These are phyloP conservation scores for Wickerhamiella cacticola DNA, from an alignment of 805 yeast genomes.

Conservation along the genomic window DNA sequence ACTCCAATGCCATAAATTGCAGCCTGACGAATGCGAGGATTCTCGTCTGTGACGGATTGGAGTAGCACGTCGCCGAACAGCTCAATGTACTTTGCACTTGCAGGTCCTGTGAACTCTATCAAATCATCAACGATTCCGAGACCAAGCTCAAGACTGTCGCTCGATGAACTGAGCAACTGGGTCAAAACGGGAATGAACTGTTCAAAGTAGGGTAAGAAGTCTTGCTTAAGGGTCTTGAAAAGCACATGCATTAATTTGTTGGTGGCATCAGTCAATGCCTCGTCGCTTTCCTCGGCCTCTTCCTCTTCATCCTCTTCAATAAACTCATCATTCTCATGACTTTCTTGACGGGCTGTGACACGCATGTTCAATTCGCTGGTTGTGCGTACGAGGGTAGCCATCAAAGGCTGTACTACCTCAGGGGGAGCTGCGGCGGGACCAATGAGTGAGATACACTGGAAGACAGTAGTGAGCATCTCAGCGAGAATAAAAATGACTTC, in stretches of 20 bases:
- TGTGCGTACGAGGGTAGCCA: constrained; percentile 47
- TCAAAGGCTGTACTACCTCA: constrained; percentile 41
- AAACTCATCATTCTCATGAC: constrained; percentile 48
- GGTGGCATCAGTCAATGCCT: constrained; percentile 76
- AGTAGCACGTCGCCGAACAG: constrained; percentile 51
- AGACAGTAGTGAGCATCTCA: constrained; percentile 61
- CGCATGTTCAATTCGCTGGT: constrained; percentile 58
- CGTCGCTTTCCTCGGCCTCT: constrained; percentile 78
- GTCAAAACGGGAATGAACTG: constrained; percentile 50
- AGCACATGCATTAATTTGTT: constrained; percentile 60
- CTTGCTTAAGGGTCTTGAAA: constrained; percentile 48
- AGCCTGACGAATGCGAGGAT: constrained; percentile 66
- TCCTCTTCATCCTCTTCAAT: constrained; percentile 71
- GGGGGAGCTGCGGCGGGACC: constrained; percentile 47
- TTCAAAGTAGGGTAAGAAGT: constrained; percentile 52
- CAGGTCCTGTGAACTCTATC: constrained; percentile 65
- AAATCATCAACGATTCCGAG: constrained; percentile 69
- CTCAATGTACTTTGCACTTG: constrained; percentile 51
- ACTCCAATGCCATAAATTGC: constrained; percentile 77
- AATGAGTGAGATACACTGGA: constrained; percentile 51
- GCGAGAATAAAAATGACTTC: constrained; percentile 67
- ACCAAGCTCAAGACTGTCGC: constrained; percentile 63
- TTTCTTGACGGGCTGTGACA: constrained; percentile 38
- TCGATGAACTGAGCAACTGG: constrained; percentile 48
- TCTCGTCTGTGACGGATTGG: constrained; percentile 39